Base-by-base conservation (phyloP, 768 basidiomycete genomes). In the Candolleomyces aberdarensis region DNA sequence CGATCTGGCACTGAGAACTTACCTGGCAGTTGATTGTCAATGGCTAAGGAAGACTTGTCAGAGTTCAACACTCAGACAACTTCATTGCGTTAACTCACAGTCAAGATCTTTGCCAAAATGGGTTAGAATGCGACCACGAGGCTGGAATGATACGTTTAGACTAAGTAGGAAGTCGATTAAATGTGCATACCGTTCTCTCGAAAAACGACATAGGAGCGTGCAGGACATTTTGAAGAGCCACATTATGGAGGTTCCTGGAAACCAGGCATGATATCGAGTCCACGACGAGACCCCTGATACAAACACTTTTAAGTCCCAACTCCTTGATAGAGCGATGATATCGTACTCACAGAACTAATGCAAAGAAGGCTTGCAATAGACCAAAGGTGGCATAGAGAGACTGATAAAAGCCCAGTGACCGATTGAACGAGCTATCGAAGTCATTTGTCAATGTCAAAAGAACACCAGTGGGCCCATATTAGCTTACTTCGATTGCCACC, bases 161-260 rank as follows among this genome's bases (percentile, higher is more conserved):
- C n/a, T 17, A 22, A 19, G 11, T 60, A 3, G 26, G 39, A 48
- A 31, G n/a, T 39, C 1, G 22, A 8, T 13, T 48, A 11, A 49
- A 15, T 46, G 14, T 14, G 11, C 29, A 11, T 63, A 82, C 83
- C n/a, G 85, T 86, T 1, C 82, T 86, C 69, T 92, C 90, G 64
- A 91, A 92, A 74, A 89, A 90, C 2, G 83, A 79, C 85, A 89
- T 90, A 0, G 88, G 89, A 0, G 89, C 88, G 68, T 83, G 80
- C 65, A 89, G 84, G 26, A 89, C 78, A 55, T 83, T 81, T 20
- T 71, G 70, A n/a, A 88, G 75, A 0, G 86, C 82, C 48, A 77
- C 70, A 53, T 81, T 76, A 66, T 92, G 88, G 1, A 92, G 72
- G 62, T 84, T 86, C 61, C 78, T 78, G 2, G 88, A 88, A 5